A percentile compares a stretch with the other conserved stretches of the same genome.
Conservation (phyloP, 768 basidiomycete species). For the Ramaria rubella region DNA sequence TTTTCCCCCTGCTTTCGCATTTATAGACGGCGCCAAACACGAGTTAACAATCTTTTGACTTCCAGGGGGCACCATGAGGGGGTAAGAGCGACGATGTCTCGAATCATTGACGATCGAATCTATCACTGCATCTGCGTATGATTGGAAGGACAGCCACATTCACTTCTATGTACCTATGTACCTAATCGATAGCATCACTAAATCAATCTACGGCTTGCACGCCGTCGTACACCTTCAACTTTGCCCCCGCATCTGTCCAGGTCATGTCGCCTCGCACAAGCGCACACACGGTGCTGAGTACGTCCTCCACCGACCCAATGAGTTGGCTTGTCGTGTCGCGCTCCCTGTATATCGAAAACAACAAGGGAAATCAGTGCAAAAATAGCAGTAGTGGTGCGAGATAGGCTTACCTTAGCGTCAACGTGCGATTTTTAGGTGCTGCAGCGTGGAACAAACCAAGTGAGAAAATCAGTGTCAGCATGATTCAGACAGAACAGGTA, state of each 20-base stretch:
- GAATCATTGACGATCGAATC: no score
- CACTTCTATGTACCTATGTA: no score
- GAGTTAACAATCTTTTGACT: no score
- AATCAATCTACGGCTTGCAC: constrained; percentile 74
- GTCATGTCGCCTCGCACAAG: constrained; percentile 68
- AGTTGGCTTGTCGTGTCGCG: constrained; percentile 91
- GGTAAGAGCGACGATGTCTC: no score
- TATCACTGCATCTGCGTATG: no score
- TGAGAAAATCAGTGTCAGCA: constrained; percentile 3
- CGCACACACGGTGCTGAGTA: constrained; percentile 71
- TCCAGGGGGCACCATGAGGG: no score
- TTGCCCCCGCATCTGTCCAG: constrained; percentile 70
- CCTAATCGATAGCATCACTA: no score
- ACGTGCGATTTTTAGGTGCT: constrained; percentile 89
- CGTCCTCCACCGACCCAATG: constrained; percentile 86
- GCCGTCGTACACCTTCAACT: constrained; percentile 77
- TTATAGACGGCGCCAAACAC: no score
- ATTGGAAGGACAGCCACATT: no score
- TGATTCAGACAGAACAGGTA: background rate
- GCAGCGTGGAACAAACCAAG: constrained; percentile 6
- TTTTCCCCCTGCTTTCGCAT: no score
- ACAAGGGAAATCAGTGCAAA: background rate
- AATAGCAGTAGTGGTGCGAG: background rate
- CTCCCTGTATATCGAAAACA: constrained; percentile 46
- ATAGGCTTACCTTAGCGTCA: constrained; percentile 71